phyloP scores from a whole-genome alignment of 2,329 filamentous ascomycete species.

The Akanthomyces lecanii region DNA sequence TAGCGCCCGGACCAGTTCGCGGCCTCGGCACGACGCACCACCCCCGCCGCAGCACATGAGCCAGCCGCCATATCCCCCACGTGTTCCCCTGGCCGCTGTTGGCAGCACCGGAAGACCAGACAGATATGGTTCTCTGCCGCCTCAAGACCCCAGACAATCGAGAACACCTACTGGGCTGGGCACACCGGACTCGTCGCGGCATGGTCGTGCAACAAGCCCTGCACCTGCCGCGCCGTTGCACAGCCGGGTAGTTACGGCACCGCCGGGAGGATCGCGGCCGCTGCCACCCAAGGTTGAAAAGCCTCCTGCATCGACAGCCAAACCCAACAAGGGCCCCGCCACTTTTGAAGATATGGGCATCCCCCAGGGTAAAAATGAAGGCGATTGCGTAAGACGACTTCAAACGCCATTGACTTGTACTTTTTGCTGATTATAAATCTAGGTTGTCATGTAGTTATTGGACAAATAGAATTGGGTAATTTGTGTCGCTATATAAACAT shows the following conservation, averaged over 20 bases:
- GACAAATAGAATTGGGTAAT: neutral
- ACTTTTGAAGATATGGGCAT: constrained; percentile 99
- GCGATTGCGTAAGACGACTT: constrained; percentile 72
- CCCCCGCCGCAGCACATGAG: constrained; percentile 4
- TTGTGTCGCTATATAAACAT: neutral
- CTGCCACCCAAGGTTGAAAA: constrained; percentile 16
- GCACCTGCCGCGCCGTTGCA: constrained; percentile 19
- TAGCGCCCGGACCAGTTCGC: constrained; percentile 33
- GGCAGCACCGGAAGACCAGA: constrained; percentile 26
- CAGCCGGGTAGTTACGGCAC: constrained; percentile 36
- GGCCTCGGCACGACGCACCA: constrained; percentile 15
- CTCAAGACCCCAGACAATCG: constrained; percentile 21
- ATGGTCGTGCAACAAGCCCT: constrained; percentile 21
- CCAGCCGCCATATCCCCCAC: neutral
- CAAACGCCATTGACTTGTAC: neutral
- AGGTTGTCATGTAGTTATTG: constrained; percentile 15
- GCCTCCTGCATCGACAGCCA: constrained; percentile 32
- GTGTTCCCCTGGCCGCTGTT: constrained; percentile 19
- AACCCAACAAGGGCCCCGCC: constrained; percentile 69
- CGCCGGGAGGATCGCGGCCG: constrained; percentile 29
- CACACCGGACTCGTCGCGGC: constrained; percentile 20
- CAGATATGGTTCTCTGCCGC: constrained; percentile 31
- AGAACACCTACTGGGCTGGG: constrained; percentile 22
- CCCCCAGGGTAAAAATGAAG: constrained; percentile 74
- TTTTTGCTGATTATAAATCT: neutral